Evolutionary conservation across 495 filamentous ascomycete species (phyloP).

Genomic region (Podospora conica): DNA sequence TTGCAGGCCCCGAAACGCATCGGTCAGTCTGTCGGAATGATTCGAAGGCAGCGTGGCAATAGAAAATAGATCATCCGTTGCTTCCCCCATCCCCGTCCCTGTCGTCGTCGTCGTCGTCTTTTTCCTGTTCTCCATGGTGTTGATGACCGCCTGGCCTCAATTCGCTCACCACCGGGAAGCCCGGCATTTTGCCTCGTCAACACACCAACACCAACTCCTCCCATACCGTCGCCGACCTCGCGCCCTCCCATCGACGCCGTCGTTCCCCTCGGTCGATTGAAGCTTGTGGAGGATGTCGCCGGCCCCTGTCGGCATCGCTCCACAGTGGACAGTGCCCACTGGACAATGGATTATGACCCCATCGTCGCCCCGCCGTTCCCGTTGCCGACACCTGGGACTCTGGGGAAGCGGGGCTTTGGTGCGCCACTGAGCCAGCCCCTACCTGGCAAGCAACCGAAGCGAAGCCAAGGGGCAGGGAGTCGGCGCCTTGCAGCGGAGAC

Average conservation of each 20-base stretch:
- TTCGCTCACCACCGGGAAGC: neutral
- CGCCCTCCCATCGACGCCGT: neutral
- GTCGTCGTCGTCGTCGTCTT: neutral
- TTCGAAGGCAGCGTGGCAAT: neutral
- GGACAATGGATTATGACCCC: neutral
- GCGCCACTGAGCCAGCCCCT: neutral
- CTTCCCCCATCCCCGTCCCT: neutral
- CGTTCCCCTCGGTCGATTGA: neutral
- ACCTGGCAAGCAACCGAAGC: neutral
- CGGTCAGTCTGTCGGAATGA: neutral
- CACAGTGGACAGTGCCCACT: neutral
- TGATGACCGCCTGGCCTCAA: neutral
- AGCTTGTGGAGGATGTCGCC: neutral
- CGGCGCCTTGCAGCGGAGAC: neutral
- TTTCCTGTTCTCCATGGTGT: neutral
- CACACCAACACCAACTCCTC: neutral
- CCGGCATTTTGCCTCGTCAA: neutral
- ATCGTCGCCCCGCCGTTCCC: neutral
- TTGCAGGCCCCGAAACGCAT: neutral
- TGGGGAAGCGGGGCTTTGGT: neutral
- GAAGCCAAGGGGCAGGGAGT: neutral
- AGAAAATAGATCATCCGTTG: neutral
- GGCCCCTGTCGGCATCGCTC: neutral
- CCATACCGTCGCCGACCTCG: neutral
- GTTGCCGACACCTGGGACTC: neutral